Conservation (phyloP, 305 asterid genomes). For the Ajuga reptans region DNA sequence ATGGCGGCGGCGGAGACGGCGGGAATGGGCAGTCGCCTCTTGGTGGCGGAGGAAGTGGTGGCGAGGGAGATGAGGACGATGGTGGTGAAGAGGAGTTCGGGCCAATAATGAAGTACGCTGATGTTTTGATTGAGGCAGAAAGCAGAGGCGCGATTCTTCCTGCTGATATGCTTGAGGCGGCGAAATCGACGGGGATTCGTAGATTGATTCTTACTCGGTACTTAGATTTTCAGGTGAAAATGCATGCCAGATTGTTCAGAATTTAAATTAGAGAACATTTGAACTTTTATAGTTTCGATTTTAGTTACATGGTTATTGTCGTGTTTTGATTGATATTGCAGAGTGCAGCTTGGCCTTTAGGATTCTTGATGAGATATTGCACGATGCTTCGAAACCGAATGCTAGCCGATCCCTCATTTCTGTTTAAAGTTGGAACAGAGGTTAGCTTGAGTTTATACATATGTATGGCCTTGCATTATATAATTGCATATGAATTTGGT, state of each 20-base stretch:
- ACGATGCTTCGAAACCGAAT: constrained; percentile 75
- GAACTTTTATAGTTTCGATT: background rate
- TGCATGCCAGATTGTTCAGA: background rate
- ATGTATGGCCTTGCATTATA: background rate
- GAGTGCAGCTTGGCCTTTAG: constrained; percentile 69
- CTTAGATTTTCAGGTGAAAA: constrained; percentile 73
- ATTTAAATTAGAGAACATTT: background rate
- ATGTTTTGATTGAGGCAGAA: constrained; percentile 53
- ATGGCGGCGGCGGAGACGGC: constrained; percentile 40
- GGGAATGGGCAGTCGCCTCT: constrained; percentile 37
- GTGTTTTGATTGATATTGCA: constrained; percentile 30
- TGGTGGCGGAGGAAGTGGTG: constrained; percentile 42
- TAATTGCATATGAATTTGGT: background rate
- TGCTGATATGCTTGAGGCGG: constrained; percentile 70
- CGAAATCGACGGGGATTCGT: constrained; percentile 58
- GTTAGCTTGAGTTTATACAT: constrained; percentile 32
- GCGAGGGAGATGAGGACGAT: constrained; percentile 37
- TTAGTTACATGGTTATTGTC: constrained; percentile 3
- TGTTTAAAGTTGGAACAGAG: constrained; percentile 89
- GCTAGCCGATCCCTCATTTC: constrained; percentile 83
- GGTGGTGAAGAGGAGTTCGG: constrained; percentile 64
- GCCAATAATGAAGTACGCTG: constrained; percentile 55
- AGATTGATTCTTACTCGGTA: constrained; percentile 56
- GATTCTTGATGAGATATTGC: constrained; percentile 65
- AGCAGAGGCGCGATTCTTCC: constrained; percentile 56